Base-by-base conservation (phyloP, 208 protist genomes). In the Trypanosoma scelopori region DNA sequence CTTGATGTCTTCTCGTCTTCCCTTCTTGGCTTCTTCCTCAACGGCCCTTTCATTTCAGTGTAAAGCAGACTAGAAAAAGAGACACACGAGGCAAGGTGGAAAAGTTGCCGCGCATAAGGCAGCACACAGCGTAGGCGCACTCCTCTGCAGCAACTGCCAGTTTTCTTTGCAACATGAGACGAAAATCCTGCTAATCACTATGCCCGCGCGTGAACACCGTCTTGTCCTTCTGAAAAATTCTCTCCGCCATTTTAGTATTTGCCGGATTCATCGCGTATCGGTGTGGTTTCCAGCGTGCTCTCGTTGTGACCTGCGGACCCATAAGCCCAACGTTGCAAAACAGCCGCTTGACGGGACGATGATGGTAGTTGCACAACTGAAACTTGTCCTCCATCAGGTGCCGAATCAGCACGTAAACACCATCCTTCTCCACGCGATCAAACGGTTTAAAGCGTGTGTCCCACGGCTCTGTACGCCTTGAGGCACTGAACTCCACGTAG, bases 311-410 rank as follows among this genome's bases (percentile, higher is more conserved):
- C 46, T 93, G 78, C 27, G 88, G 88, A 0, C 91, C 91, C 79
- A 96, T 83, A 6, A 96, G 72, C 7, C 91, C 91, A 27, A 96
- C 80, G 48, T 96, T 96, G 61, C 86, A 92, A 50, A 94, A 83
- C 69, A 96, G 59, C 18, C 88, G 76, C 71, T 96, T 94, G 50
- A 91, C 83, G 12, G 88, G 85, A 20, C 87, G 79, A 53, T 93
- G 88, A 62, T 96, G 91, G 49, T 96, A 94, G 57, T 92, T 93
- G 65, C 86, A 91, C 42, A 94, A 72, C 71, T 93, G 85, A 56
- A 96, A 75, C 66, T 96, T 96, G 57, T 96, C 91, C 23, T 94
- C 88, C 91, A 96, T 96, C 23, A 96, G 46, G 59, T 96, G 82
- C 28, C 81, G 78, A 52, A 82, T 82, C 13, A 96, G 52, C 30